Base-by-base conservation (phyloP, 2,329 filamentous ascomycete species). In the Stagonosporopsis tanaceti region DNA sequence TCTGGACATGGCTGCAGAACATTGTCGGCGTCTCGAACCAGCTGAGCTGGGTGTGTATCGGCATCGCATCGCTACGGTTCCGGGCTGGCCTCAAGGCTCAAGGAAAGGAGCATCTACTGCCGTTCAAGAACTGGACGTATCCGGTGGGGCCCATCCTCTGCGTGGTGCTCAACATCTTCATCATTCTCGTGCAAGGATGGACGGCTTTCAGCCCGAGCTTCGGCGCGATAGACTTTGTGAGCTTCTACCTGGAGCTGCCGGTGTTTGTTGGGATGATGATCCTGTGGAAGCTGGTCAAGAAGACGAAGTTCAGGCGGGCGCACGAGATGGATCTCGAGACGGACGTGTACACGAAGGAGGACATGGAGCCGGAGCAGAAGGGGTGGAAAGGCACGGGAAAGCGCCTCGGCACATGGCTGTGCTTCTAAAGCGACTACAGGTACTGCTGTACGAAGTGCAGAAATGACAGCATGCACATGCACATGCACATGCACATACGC, bases 1-100 rank as follows among this genome's bases (percentile, higher is more conserved):
- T 61, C 67, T 79, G 53, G 72, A 82, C 38, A 88, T 91, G 89
- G 86, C 88, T 92, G 68, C 82, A 87, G 65, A 90, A 89, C 72
- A 84, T 91, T 42, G 87, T 86, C 17, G 90, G 81, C 47, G 79
- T 81, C 0, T 81, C 80, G 0, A 83, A 81, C 2, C 78, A 84
- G 62, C 79, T 84, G 39, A 81, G 78, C 32, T 86, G 83, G 84
- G 78, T 82, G 46, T 79, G 77, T 61, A 83, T 82, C 60, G 81
- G 81, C 42, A 80, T 88, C 51, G 81, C 86, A 5, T 86, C 83
- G 65, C 74, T 89, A 24, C 83, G 85, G 2, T 89, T 88, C 78
- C 79, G 81, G 71, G 68, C 68, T 3, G 70, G 67, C 1, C 53
- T 73, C 27, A 71, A 71, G 47, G 78, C 77, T 1, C 86, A 86